Evolutionary conservation across 192 early-diverging fungal species (phyloP), one percentile per base, ranked within the genome.

Genomic region (Funneliformis geosporum): DNA sequence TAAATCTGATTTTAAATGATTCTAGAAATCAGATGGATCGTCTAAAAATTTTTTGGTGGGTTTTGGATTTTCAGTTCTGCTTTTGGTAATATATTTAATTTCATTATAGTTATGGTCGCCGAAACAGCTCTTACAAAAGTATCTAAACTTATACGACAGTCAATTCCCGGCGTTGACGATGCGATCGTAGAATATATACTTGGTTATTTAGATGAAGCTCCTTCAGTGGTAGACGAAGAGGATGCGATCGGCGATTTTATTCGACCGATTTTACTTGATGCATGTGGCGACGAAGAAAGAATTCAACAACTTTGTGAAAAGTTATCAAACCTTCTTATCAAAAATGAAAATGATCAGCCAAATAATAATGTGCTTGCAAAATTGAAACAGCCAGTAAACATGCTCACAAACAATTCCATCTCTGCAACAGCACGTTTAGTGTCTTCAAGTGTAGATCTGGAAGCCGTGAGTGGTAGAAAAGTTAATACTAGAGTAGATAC

Each of bases 181-280:
- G 86, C 92, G 39, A 90, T 94, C 81, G 81, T 94, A 73, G 92
- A 95, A 46, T 95, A 94, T 83, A 87, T 94, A 61, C 86, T 88
- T 64, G 92, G 91, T n/a, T 94, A 91, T 78, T 81, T 95, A 5
- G 92, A 92, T 44, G 88, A 88, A 43, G 88, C 87, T 44, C 85
- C 84, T n/a, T 44, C 80, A 42, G 76, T 85, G 68, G 86, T 82
- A 65, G 89, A 91, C 60, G 87, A 83, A 12, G 89, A 89, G 68
- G 88, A 88, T 71, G 87, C 86, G 28, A 85, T 92, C 44, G n/a
- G 82, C 23, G 93, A 93, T 33, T 90, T 94, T 66, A 88, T 95
- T 65, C 83, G 84, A 21, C 90, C 91, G 2, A 82, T 95, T 74
- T 86, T 95, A 1, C 85, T 92, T 47, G 93, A 93, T 71, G 92